Conservation (phyloP, 2,329 filamentous ascomycete species). For the Neopestalotiopsis sp. region DNA sequence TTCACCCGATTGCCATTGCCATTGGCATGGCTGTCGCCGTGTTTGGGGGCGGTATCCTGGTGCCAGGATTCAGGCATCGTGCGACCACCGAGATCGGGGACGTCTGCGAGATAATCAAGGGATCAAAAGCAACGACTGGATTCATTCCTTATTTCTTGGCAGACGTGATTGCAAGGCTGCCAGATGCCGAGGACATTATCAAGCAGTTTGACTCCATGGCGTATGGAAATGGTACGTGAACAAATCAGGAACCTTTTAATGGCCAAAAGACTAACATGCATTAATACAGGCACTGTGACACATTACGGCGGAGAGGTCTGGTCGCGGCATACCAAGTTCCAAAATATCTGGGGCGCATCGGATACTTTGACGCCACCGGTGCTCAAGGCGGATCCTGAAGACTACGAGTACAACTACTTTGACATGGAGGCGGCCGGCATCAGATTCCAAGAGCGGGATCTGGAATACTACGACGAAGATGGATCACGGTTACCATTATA, state of each 20-base stretch:
- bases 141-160: constrained; percentile 20
- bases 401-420: constrained; percentile 18
- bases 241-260: too few relatives aligned
- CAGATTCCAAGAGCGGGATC: constrained; percentile 14
- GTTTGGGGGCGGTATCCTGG: constrained; percentile 9
- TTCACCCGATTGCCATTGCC: constrained; percentile 17
- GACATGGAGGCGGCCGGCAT: constrained; percentile 14
- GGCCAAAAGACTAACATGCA: not conserved
- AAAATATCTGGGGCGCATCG: constrained; percentile 16
- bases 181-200: constrained; percentile 17
- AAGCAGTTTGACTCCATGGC: constrained; percentile 13
- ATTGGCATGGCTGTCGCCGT: constrained; percentile 17
- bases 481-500: constrained; percentile 18
- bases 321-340: constrained; percentile 14
- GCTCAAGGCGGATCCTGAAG: constrained; percentile 18
- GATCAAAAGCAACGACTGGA: constrained; percentile 7
- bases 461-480: constrained; percentile 19
- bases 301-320: constrained; percentile 18
- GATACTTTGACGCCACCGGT: constrained; percentile 14
- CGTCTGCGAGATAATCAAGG: constrained; percentile 19
- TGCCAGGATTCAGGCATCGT: constrained; percentile 17
- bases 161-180: constrained; percentile 16
- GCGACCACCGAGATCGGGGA: constrained; percentile 12
- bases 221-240: constrained; percentile 18
- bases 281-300: constrained; percentile 13